These are phyloP conservation scores for Amoebophrya sp. DNA, from an alignment of 169 alveolate species.

Conservation along the genomic window DNA sequence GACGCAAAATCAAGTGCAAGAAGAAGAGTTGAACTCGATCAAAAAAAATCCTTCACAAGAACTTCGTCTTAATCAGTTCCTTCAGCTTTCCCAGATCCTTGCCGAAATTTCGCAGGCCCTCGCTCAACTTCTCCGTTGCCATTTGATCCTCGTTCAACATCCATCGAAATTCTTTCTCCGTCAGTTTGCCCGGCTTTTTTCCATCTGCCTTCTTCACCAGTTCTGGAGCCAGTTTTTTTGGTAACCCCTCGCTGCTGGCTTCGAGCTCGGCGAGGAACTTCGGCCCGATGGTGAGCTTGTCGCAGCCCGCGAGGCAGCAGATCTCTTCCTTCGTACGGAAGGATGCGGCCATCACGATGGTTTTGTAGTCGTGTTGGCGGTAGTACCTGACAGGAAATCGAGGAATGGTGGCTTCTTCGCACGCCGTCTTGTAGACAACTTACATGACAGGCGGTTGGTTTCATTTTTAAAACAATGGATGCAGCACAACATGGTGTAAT, in stretches of 20 bases:
- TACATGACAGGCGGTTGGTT: no score
- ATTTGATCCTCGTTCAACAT: conserved; percentile 60
- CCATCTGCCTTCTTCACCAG: neutral
- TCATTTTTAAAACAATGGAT: no score
- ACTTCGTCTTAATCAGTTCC: neutral
- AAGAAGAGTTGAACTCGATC: neutral
- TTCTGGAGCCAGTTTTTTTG: neutral
- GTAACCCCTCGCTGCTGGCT: neutral
- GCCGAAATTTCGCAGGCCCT: conserved; percentile 68
- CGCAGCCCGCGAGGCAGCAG: conserved; percentile 68
- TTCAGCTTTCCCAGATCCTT: conserved; percentile 51
- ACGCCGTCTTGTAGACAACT: no score
- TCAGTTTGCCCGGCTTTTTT: conserved; percentile 29
- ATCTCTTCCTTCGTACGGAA: conserved; percentile 69
- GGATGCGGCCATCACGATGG: conserved; percentile 75
- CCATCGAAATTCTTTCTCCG: conserved; percentile 54
- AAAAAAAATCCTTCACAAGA: neutral
- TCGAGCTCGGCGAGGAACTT: conserved; percentile 60
- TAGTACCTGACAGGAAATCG: conserved; percentile 33
- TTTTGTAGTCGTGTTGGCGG: conserved; percentile 58
- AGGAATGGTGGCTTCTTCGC: no score
- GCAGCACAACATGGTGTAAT: no score
- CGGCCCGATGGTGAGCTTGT: conserved; percentile 71
- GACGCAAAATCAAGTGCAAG: no score
- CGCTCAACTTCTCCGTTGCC: conserved; percentile 72